These are phyloP conservation scores for Epichloe aotearoae DNA, from an alignment of 2,329 filamentous ascomycete species.

Conservation along the genomic window DNA sequence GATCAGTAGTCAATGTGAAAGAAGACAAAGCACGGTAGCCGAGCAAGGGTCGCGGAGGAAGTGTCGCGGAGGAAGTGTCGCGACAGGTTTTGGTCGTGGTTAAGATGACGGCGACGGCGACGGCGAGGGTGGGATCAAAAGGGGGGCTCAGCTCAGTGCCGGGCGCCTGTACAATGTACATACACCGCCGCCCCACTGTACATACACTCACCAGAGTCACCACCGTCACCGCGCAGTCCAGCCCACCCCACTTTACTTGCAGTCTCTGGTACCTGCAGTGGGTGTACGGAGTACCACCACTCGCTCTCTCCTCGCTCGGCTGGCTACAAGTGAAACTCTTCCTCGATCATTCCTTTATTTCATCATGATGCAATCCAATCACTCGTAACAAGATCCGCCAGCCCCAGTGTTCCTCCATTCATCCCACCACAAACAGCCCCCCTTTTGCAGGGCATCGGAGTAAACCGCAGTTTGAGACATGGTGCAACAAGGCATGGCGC, in stretches of 20 bases:
- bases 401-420: neutral
- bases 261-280: too few relatives aligned
- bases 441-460: neutral
- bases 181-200: too few relatives aligned
- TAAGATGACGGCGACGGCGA: neutral
- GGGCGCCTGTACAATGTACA: too few relatives aligned
- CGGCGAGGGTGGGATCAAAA: neutral
- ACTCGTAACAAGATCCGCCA: neutral
- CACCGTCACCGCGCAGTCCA: too few relatives aligned
- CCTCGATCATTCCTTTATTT: neutral
- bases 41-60: conserved; percentile 1
- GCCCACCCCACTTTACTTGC: too few relatives aligned
- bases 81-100: neutral
- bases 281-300: too few relatives aligned
- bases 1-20: neutral
- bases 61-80: neutral
- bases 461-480: neutral
- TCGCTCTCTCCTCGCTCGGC: neutral
- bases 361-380: neutral
- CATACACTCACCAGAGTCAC: too few relatives aligned
- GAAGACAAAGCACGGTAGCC: conserved; percentile 1
- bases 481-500: neutral
- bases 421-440: neutral
- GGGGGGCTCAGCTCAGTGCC: neutral
- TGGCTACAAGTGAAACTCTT: neutral